Percentiles rank a stretch among this genome's conserved stretches.
phyloP scores from a whole-genome alignment of 768 basidiomycete species.

The Daedaleopsis nitida region DNA sequence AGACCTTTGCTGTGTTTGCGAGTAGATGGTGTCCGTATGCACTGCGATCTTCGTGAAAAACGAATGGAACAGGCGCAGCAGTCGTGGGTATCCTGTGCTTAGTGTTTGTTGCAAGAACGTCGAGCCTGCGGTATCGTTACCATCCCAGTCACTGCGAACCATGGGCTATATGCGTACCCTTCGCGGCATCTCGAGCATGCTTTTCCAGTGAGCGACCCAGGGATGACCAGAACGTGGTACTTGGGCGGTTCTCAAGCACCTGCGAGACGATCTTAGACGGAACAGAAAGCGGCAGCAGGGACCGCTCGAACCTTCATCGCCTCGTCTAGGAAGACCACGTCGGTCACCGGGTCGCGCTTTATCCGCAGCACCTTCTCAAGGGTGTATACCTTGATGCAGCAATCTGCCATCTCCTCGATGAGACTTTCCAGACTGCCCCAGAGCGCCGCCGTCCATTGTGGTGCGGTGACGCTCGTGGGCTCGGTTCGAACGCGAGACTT shows the following conservation, averaged over 20 bases:
- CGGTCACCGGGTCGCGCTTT: conserved; percentile 82
- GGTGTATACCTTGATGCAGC: conserved; percentile 94
- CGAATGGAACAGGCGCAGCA: conserved; percentile 91
- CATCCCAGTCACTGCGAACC: neutral
- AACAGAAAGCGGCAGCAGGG: neutral
- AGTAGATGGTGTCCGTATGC: conserved; percentile 94
- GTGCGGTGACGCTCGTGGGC: conserved; percentile 84
- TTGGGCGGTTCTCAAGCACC: conserved; percentile 90
- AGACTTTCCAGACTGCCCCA: conserved; percentile 83
- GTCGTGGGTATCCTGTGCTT: conserved; percentile 80
- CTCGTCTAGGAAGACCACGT: conserved; percentile 85
- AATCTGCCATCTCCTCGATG: conserved; percentile 86
- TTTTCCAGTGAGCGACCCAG: conserved; percentile 81
- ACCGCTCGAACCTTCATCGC: conserved; percentile 63
- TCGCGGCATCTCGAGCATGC: conserved; percentile 76
- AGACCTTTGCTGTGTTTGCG: conserved; percentile 81
- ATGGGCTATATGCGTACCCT: conserved; percentile 48
- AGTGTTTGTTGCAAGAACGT: conserved; percentile 90
- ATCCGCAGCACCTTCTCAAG: conserved; percentile 91
- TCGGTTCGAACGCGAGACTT: conserved; percentile 87
- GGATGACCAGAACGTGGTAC: conserved; percentile 87
- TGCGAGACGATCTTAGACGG: conserved; percentile 29
- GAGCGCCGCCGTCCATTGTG: conserved; percentile 81
- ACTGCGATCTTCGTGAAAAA: conserved; percentile 96
- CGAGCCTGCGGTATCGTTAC: conserved; percentile 56